Evolutionary conservation across 2,329 filamentous ascomycete genomes (phyloP).

Genomic region (Hyphodiscus sp.): DNA sequence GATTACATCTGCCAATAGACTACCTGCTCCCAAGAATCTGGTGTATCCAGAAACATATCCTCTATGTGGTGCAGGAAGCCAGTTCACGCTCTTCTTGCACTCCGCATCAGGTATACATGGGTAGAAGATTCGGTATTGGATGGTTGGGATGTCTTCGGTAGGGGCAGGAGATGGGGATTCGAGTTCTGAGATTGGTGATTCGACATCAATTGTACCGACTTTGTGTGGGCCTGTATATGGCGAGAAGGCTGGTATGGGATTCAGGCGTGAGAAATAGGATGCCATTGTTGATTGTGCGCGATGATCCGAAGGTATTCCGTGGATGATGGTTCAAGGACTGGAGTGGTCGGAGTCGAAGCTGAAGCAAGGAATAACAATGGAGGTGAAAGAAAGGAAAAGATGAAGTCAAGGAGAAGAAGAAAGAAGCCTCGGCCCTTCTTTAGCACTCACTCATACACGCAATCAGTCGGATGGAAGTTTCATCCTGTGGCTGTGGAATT

Average conservation of each 20-base stretch:
- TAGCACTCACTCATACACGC: background rate
- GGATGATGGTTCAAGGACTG: background rate
- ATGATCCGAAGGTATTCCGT: background rate
- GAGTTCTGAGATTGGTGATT: constrained; percentile 62
- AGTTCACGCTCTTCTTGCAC: constrained; percentile 55
- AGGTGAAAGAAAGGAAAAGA: background rate
- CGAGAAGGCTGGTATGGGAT: constrained; percentile 66
- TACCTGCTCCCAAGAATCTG: constrained; percentile 63
- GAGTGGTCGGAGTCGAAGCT: background rate
- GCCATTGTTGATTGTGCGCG: constrained; percentile 14
- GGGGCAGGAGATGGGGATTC: constrained; percentile 47
- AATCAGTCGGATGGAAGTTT: background rate
- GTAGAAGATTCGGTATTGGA: constrained; percentile 79
- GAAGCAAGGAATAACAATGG: background rate
- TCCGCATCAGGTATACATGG: constrained; percentile 48
- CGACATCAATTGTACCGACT: constrained; percentile 74
- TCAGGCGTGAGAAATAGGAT: constrained; percentile 44
- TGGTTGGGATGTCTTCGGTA: constrained; percentile 56
- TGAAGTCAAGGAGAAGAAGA: background rate
- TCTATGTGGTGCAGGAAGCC: constrained; percentile 72
- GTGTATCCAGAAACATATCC: constrained; percentile 70
- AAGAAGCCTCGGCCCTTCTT: background rate
- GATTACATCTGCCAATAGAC: constrained; percentile 49
- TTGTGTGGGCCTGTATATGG: constrained; percentile 70
- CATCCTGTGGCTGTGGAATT: background rate